These are phyloP conservation scores for Lolium rigidum DNA, from an alignment of 176 grass and related monocot genomes.

Conservation along the genomic window DNA sequence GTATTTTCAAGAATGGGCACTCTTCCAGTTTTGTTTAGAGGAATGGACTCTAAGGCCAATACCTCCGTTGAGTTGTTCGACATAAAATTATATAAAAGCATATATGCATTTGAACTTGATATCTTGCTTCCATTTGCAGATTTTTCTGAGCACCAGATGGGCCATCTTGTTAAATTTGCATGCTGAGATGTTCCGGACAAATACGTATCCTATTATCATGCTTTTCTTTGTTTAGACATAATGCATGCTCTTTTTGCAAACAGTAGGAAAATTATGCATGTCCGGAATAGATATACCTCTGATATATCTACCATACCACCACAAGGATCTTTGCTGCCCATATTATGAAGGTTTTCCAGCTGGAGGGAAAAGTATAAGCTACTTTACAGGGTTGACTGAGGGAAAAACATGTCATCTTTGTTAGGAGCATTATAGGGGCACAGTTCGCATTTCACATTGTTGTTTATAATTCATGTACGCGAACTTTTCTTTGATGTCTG, in stretches of 20 bases:
- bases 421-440: constrained; percentile 19
- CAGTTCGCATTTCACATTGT: not conserved
- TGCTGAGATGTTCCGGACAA: constrained; percentile 99
- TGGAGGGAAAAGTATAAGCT: constrained; percentile 7
- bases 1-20: constrained; percentile 19
- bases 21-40: not conserved
- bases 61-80: not conserved
- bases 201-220: constrained; percentile 96
- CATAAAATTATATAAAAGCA: constrained; percentile 22
- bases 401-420: constrained; percentile 1
- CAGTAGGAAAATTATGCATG: not conserved
- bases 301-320: not conserved
- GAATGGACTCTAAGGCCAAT: constrained; percentile 15
- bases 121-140: constrained; percentile 63
- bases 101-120: constrained; percentile 37
- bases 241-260: constrained; percentile 9
- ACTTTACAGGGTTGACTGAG: constrained; percentile 24
- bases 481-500: not conserved
- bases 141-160: constrained; percentile 99
- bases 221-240: constrained; percentile 33
- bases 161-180: constrained; percentile 98
- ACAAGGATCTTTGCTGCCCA: constrained; percentile 29
- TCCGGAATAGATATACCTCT: constrained; percentile 18
- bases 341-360: not conserved
- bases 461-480: constrained; percentile 4